These are phyloP conservation scores for Cadophora sp. DNA, from an alignment of 2,329 filamentous ascomycete genomes.

Conservation along the genomic window DNA sequence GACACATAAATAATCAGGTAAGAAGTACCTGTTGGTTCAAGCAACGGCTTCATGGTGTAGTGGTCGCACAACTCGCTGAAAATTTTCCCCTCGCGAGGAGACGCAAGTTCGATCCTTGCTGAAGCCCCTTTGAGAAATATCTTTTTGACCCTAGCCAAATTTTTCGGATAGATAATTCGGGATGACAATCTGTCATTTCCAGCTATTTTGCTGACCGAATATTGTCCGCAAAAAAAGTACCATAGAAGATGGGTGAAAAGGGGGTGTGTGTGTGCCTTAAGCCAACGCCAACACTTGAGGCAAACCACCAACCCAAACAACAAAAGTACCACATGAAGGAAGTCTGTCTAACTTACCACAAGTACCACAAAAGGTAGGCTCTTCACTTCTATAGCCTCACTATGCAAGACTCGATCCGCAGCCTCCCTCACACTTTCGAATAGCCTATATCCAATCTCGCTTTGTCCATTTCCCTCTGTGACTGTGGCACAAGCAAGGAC, in stretches of 20 bases:
- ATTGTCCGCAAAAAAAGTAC: not conserved
- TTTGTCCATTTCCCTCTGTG: slow-evolving; percentile 80
- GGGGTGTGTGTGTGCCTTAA: not conserved
- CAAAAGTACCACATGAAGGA: not conserved
- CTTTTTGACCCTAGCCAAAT: not conserved
- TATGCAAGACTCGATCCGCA: slow-evolving; percentile 67
- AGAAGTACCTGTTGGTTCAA: not conserved
- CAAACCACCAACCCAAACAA: not conserved
- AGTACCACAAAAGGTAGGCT: slow-evolving; percentile 64
- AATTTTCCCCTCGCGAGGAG: slow-evolving; percentile 42
- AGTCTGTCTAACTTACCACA: slow-evolving; percentile 52
- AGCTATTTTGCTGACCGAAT: not conserved
- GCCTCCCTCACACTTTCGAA: slow-evolving; percentile 78
- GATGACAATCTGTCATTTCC: too few species aligned
- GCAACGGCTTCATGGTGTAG: slow-evolving; percentile 10
- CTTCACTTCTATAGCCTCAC: slow-evolving; percentile 60
- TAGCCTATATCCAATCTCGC: slow-evolving; percentile 73
- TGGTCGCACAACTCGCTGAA: slow-evolving; percentile 44
- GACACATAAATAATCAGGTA: not conserved
- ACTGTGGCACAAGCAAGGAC: slow-evolving; percentile 80
- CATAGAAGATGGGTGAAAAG: not conserved
- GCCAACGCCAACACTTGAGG: not conserved
- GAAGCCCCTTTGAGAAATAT: not conserved
- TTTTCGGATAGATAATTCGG: not conserved
- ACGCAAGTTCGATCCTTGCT: slow-evolving; percentile 18